These are phyloP conservation scores for Cordyceps cateniannulata DNA, from an alignment of 2,329 filamentous ascomycete species.

Conservation along the genomic window DNA sequence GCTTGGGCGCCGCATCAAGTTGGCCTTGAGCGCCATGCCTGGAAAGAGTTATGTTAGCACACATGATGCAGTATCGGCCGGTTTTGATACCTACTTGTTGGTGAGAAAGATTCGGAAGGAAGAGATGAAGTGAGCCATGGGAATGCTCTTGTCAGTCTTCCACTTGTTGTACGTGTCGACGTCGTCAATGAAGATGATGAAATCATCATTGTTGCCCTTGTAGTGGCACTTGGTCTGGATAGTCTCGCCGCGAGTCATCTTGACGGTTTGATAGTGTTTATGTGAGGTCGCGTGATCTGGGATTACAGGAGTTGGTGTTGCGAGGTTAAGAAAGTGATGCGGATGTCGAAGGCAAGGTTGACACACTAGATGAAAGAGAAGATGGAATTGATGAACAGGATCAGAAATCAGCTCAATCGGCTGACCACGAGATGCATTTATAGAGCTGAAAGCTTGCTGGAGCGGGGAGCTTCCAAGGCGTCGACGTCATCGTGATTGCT, in stretches of 20 bases:
- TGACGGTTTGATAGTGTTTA: slow-evolving; percentile 23
- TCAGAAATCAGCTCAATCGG: not conserved
- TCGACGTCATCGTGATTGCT: slow-evolving; percentile 13
- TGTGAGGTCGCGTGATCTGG: slow-evolving; percentile 14
- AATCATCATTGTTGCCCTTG: slow-evolving; percentile 62
- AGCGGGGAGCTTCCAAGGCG: slow-evolving; percentile 9
- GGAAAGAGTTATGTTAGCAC: slow-evolving; percentile 15
- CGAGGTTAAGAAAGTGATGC: not conserved
- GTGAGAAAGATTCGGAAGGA: slow-evolving; percentile 87
- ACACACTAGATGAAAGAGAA: not conserved
- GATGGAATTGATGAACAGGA: slow-evolving; percentile 7
- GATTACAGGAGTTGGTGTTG: slow-evolving; percentile 12
- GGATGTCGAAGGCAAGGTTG: not conserved
- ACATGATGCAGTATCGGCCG: not conserved
- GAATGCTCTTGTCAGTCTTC: slow-evolving; percentile 70
- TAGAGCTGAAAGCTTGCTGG: slow-evolving; percentile 8
- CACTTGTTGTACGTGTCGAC: slow-evolving; percentile 66
- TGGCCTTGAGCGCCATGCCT: slow-evolving; percentile 84
- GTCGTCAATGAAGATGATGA: slow-evolving; percentile 54
- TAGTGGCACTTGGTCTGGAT: slow-evolving; percentile 73
- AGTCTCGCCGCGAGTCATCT: slow-evolving; percentile 67
- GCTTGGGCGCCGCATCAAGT: slow-evolving; percentile 68
- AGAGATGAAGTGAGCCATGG: slow-evolving; percentile 78
- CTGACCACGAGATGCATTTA: slow-evolving; percentile 3
- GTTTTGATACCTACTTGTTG: slow-evolving; percentile 63